Evolutionary conservation across 1,284 basidiomycete genomes (phyloP).

Genomic region (Stereum hirsutum): DNA sequence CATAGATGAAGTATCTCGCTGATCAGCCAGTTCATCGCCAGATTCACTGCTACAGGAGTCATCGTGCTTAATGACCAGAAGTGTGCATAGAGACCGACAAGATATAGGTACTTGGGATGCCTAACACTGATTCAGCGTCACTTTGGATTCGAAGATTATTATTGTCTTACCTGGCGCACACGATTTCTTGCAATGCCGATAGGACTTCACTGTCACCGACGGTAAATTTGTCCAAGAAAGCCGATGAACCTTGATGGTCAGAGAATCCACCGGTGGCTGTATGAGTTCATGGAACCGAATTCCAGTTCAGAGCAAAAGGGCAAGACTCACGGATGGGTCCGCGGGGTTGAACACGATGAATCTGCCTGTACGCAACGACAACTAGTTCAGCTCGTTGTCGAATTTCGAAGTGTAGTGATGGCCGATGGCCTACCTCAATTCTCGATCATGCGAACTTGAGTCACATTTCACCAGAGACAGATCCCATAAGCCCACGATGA

Average conservation of each 20-base stretch:
- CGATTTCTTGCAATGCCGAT: not conserved
- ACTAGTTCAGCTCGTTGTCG: too few species aligned
- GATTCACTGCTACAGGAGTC: not conserved
- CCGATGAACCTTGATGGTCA: not conserved
- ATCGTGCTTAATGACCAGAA: not conserved
- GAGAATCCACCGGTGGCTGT: not conserved
- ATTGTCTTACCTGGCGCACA: not conserved
- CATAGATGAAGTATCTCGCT: not conserved
- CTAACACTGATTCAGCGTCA: not conserved
- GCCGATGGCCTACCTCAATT: too few species aligned
- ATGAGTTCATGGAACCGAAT: not conserved
- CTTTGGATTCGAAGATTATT: not conserved
- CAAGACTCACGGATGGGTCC: not conserved
- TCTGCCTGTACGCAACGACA: too few species aligned
- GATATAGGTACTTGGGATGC: not conserved
- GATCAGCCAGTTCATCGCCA: not conserved
- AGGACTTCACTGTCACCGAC: slow-evolving; percentile 6
- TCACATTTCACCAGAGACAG: slow-evolving; percentile 4
- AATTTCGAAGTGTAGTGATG: too few species aligned
- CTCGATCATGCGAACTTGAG: too few species aligned
- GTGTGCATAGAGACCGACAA: not conserved
- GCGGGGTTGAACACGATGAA: not conserved
- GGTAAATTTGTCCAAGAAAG: not conserved
- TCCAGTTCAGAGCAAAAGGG: too few species aligned
- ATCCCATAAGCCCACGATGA: slow-evolving; percentile 15